These are phyloP conservation scores for Aspergillus jensenii DNA, from an alignment of 2,329 filamentous ascomycete genomes.

Conservation along the genomic window DNA sequence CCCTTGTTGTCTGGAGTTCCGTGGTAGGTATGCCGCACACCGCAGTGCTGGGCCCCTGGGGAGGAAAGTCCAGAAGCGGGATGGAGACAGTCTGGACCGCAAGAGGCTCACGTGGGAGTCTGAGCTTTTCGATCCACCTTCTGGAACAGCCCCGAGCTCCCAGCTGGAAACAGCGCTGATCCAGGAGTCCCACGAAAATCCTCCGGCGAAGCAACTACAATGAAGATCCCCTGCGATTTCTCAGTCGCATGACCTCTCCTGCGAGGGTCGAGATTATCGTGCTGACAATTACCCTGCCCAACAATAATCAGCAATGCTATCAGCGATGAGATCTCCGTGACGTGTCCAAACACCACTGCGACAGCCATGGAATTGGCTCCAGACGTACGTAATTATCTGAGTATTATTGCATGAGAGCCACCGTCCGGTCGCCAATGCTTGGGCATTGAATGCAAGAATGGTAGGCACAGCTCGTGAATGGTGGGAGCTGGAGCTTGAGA, in stretches of 20 bases:
- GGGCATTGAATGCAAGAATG: too few relatives aligned
- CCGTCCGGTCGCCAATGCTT: too few relatives aligned
- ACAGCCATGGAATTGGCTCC: not conserved
- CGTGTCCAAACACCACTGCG: not conserved
- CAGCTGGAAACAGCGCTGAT: not conserved
- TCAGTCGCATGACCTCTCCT: not conserved
- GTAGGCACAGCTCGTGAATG: too few relatives aligned
- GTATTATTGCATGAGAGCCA: too few relatives aligned
- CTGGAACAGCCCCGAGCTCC: not conserved
- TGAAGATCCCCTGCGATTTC: not conserved
- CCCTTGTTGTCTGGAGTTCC: not conserved
- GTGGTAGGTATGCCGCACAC: not conserved
- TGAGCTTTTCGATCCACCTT: conserved; percentile 14
- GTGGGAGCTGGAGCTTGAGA: not conserved
- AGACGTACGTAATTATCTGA: not conserved
- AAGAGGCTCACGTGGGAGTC: conserved; percentile 13
- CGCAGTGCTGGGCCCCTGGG: not conserved
- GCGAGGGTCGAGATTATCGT: too few relatives aligned
- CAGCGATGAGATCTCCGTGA: not conserved
- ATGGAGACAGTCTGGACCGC: conserved; percentile 7
- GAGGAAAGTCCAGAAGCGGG: not conserved
- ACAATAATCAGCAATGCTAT: not conserved
- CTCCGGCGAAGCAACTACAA: not conserved
- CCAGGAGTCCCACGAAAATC: not conserved
- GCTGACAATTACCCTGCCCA: not conserved